A percentile compares a stretch with the other conserved stretches of the same genome.
Conservation (phyloP, 805 yeast genomes). For the Metschnikowia baotianmanensis region DNA sequence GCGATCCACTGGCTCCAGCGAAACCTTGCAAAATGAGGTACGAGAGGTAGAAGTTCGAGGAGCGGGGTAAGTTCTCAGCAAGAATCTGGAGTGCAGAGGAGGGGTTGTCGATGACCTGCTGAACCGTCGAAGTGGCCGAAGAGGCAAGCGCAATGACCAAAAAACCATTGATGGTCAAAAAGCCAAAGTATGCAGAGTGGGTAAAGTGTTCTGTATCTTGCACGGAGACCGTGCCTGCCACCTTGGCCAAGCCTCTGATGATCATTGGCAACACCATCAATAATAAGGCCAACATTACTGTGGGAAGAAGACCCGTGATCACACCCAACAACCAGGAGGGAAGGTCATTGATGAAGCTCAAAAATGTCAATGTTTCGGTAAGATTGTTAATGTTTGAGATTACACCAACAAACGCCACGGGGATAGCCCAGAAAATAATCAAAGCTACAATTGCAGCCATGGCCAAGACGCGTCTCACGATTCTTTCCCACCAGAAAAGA, state of each 20-base stretch:
- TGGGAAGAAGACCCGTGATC: constrained; percentile 68
- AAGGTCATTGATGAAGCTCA: constrained; percentile 54
- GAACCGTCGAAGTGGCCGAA: constrained; percentile 65
- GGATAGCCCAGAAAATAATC: constrained; percentile 69
- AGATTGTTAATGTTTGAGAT: constrained; percentile 65
- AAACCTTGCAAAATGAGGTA: constrained; percentile 70
- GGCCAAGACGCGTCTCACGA: constrained; percentile 53
- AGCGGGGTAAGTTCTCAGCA: constrained; percentile 67
- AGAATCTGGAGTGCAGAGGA: constrained; percentile 54
- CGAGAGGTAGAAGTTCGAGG: constrained; percentile 71
- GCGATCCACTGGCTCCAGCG: constrained; percentile 59
- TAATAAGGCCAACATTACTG: constrained; percentile 59
- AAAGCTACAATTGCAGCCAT: constrained; percentile 52
- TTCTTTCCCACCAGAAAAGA: constrained; percentile 76
- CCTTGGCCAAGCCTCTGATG: constrained; percentile 59
- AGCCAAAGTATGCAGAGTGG: constrained; percentile 66
- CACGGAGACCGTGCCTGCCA: constrained; percentile 54
- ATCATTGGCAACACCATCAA: constrained; percentile 67
- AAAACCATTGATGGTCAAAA: constrained; percentile 70
- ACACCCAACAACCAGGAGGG: constrained; percentile 58
- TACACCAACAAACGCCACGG: constrained; percentile 76
- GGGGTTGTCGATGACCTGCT: constrained; percentile 60
- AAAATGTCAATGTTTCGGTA: constrained; percentile 48
- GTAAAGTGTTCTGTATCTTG: constrained; percentile 63
- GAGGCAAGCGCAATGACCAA: constrained; percentile 69